phyloP scores from a whole-genome alignment of 2,329 filamentous ascomycete species.

The Colletotrichum sublineola region DNA sequence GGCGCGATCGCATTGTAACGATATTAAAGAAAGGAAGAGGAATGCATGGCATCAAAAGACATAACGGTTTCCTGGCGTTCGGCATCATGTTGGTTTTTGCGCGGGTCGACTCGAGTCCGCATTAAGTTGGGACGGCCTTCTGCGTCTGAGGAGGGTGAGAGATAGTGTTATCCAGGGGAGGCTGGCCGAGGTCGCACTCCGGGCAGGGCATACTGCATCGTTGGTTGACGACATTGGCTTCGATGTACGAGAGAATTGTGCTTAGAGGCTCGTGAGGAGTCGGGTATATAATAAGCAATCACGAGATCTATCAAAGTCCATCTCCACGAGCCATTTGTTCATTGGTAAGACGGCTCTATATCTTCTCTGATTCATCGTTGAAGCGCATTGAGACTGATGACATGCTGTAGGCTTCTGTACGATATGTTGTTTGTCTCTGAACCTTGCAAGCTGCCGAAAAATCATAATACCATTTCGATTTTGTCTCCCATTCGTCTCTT shows the following conservation, averaged over 20 bases:
- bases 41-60: constrained; percentile 39
- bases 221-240: background rate
- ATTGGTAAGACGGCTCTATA: background rate
- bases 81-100: constrained; percentile 39
- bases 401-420: background rate
- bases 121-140: constrained; percentile 13
- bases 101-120: constrained; percentile 5
- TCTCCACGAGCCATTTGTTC: background rate
- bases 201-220: background rate
- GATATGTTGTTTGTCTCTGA: background rate
- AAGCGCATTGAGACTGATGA: background rate
- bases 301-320: background rate
- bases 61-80: constrained; percentile 40
- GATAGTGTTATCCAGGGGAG: constrained; percentile 4
- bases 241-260: constrained; percentile 34
- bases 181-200: background rate
- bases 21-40: constrained; percentile 17
- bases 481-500: background rate
- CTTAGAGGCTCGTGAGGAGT: constrained; percentile 22
- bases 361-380: background rate
- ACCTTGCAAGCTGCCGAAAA: background rate
- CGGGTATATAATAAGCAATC: constrained; percentile 29
- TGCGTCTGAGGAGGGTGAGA: background rate
- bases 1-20: constrained; percentile 82
- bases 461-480: background rate